These are phyloP conservation scores for Monilinia polystroma DNA, from an alignment of 2,329 filamentous ascomycete species.

Conservation along the genomic window DNA sequence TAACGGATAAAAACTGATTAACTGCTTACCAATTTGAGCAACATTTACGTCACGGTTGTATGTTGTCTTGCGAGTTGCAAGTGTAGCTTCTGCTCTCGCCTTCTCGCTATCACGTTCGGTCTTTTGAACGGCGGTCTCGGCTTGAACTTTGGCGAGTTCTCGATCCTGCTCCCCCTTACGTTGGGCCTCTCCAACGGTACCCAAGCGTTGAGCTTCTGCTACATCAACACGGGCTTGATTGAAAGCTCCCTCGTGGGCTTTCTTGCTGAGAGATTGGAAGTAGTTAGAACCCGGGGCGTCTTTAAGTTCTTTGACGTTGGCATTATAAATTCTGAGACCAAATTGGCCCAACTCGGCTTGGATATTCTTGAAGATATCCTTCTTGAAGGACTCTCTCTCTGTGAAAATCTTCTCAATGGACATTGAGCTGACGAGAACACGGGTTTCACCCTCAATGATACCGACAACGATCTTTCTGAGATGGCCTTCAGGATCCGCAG, in stretches of 20 bases:
- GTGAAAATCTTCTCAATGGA: conserved; percentile 59
- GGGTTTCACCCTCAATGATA: conserved; percentile 85
- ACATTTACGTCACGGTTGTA: conserved; percentile 74
- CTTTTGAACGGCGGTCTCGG: conserved; percentile 71
- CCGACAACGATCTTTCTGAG: conserved; percentile 85
- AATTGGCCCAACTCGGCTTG: conserved; percentile 72
- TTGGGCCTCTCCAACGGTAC: conserved; percentile 74
- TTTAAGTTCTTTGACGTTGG: conserved; percentile 83
- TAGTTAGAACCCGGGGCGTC: conserved; percentile 81
- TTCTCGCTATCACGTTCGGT: conserved; percentile 83
- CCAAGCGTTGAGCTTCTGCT: conserved; percentile 61
- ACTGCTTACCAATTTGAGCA: conserved; percentile 55
- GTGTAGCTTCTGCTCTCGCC: conserved; percentile 71
- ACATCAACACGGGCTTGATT: conserved; percentile 74
- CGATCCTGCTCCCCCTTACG: conserved; percentile 79
- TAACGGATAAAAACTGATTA: neutral
- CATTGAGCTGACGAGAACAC: conserved; percentile 80
- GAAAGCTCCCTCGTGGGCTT: conserved; percentile 80
- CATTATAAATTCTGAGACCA: conserved; percentile 68
- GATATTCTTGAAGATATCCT: conserved; percentile 62
- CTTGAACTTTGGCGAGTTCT: conserved; percentile 84
- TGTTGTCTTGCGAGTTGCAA: conserved; percentile 69
- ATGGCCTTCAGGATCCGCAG: conserved; percentile 49
- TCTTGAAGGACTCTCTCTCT: conserved; percentile 74
- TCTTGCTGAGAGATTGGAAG: conserved; percentile 77